A percentile compares a stretch with the other conserved stretches of the same genome.
phyloP scores from a whole-genome alignment of 495 filamentous ascomycete genomes.

The Aspergillus indologenus region DNA sequence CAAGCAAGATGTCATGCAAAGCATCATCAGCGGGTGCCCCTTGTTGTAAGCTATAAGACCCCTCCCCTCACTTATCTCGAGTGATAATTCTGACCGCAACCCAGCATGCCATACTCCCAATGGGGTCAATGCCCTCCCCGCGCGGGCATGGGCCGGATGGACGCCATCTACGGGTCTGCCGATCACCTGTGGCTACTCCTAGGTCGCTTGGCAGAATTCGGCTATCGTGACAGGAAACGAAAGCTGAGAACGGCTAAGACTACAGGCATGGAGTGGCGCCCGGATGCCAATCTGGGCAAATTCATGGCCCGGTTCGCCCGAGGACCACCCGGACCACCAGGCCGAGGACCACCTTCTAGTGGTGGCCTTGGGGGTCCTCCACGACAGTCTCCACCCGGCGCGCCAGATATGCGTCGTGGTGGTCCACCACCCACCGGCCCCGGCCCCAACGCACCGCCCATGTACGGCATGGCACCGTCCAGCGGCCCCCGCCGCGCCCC shows the following conservation, averaged over 20 bases:
- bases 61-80: background rate
- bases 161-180: constrained; percentile 79
- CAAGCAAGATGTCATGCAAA: constrained; percentile 91
- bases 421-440: constrained; percentile 8
- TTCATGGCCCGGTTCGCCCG: constrained; percentile 42
- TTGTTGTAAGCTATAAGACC: constrained; percentile 63
- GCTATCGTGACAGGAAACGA: constrained; percentile 69
- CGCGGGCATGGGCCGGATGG: constrained; percentile 70
- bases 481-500: constrained; percentile 39
- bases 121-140: constrained; percentile 86
- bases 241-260: constrained; percentile 58
- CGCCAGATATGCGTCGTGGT: background rate
- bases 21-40: constrained; percentile 78
- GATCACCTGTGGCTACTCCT: constrained; percentile 84
- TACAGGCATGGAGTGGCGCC: constrained; percentile 57
- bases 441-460: constrained; percentile 29
- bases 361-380: constrained; percentile 21
- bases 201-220: constrained; percentile 78
- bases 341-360: constrained; percentile 9
- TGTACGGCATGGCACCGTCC: constrained; percentile 55
- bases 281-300: constrained; percentile 47
- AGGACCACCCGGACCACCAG: constrained; percentile 27
- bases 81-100: constrained; percentile 18
- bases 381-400: constrained; percentile 7
- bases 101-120: constrained; percentile 72